phyloP scores from a whole-genome alignment of 2,329 filamentous ascomycete species.

The Claviceps cyperi region DNA sequence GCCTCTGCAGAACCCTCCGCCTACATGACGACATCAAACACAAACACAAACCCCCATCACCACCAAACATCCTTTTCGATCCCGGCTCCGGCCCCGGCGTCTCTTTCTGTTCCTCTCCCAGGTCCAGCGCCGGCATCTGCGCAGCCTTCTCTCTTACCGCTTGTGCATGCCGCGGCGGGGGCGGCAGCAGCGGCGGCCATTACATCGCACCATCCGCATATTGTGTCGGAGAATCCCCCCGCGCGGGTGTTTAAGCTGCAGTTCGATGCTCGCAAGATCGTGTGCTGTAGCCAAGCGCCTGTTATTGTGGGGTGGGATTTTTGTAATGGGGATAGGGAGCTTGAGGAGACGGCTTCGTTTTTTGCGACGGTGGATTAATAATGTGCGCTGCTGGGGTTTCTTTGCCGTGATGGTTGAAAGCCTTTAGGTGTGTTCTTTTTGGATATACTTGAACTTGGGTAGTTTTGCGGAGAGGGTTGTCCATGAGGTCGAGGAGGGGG shows the following conservation, averaged over 20 bases:
- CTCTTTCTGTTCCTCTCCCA: background rate
- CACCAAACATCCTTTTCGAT: background rate
- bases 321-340: slow-evolving; percentile 68
- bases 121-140: slow-evolving; percentile 5
- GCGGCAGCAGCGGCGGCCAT: background rate
- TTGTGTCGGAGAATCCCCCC: slow-evolving; percentile 31
- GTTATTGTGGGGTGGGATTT: slow-evolving; percentile 98
- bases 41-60: background rate
- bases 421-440: too few relatives aligned
- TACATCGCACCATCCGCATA: slow-evolving; percentile 28
- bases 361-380: slow-evolving; percentile 46
- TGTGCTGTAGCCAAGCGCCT: slow-evolving; percentile 85
- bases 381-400: background rate
- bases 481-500: too few relatives aligned
- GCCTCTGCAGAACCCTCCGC: too few relatives aligned
- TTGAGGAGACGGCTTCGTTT: slow-evolving; percentile 64
- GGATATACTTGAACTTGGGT: too few relatives aligned
- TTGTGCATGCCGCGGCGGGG: background rate
- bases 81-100: slow-evolving; percentile 2
- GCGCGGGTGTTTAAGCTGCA: slow-evolving; percentile 86
- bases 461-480: too few relatives aligned
- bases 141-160: slow-evolving; percentile 10
- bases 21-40: background rate
- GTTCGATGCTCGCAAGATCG: slow-evolving; percentile 83
- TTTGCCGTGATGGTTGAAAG: too few relatives aligned